These are phyloP conservation scores for Mycena pura DNA, from an alignment of 768 basidiomycete genomes.

Conservation along the genomic window DNA sequence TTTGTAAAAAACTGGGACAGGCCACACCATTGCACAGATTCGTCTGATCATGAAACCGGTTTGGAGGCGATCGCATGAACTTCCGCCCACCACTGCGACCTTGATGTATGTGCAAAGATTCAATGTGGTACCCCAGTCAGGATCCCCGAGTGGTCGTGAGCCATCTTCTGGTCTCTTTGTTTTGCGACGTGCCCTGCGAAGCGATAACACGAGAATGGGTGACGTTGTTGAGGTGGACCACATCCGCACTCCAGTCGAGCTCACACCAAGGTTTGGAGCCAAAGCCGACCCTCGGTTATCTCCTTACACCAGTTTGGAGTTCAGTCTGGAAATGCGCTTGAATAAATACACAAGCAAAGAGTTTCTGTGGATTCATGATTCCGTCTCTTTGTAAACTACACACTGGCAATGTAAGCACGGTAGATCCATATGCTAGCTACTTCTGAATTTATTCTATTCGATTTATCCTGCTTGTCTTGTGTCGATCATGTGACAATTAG, in stretches of 20 bases:
- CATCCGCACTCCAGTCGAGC: slow-evolving; percentile 30
- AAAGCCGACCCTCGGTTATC: slow-evolving; percentile 32
- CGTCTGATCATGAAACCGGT: slow-evolving; percentile 20
- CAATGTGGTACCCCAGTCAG: slow-evolving; percentile 29
- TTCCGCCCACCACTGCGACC: slow-evolving; percentile 10
- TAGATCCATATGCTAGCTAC: no score
- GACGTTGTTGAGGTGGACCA: slow-evolving; percentile 35
- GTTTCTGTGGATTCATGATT: slow-evolving; percentile 21
- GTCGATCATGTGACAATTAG: no score
- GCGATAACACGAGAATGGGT: slow-evolving; percentile 26
- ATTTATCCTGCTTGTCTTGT: no score
- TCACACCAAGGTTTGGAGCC: slow-evolving; percentile 35
- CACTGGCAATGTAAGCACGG: no score
- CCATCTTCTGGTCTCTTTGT: slow-evolving; percentile 29
- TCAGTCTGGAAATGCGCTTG: slow-evolving; percentile 31
- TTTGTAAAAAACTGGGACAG: slow-evolving; percentile 29
- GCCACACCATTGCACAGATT: slow-evolving; percentile 26
- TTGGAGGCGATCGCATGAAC: background rate
- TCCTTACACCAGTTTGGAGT: slow-evolving; percentile 27
- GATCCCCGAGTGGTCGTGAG: background rate
- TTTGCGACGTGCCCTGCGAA: slow-evolving; percentile 24
- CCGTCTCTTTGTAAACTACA: slow-evolving; percentile 10
- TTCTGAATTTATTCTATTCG: no score
- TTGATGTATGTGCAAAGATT: slow-evolving; percentile 34
- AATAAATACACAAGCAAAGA: slow-evolving; percentile 44